Base-by-base conservation (phyloP, 2,329 filamentous ascomycete species). In the Pyrenophora tritici-repentis region DNA sequence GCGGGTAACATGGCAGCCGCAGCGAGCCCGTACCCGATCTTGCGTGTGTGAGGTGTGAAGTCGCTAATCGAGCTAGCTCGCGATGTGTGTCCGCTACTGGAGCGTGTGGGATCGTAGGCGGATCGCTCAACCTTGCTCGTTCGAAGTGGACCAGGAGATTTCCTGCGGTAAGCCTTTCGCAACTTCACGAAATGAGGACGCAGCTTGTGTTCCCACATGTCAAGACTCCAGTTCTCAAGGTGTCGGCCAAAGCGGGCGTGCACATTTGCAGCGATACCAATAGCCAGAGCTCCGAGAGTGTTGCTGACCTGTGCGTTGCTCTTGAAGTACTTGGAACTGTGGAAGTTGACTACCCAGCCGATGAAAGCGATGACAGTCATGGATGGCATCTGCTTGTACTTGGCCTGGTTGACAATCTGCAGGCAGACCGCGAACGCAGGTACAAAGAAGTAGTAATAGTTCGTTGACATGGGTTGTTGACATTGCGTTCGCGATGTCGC, bases 1-100 rank as follows among this genome's bases (percentile, higher is more conserved):
- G 88, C 91, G 0, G 91, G 91, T 8, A 96, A 76, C 80, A 96
- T 90, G 1, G 89, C 88, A 0, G 90, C 90, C 0, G 91, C 91
- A 0, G 91, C 91, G 2, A 96, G 83, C 1, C 88, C 89, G 68
- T 92, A 29, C 3, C 26, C 26, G 5, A 75, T 72, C 33, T 73
- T 73, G 18, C 72, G 71, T 1, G 58, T 56, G 24, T 66, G 61
- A 1, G 72, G 69, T 5, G 66, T 62, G 26, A 65, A 66, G 14
- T 65, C 62, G 47, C 56, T 59, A 36, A 66, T 49, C 6, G 64
- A 65, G 47, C 55, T 61, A 6, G 63, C 55, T n/a, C 58, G 48
- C 8, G 61, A 65, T n/a, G 50, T 54, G 13, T 58, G 58, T 2
- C 50, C 46, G 32, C 61, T 66, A 32, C 56, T 55, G 36, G 38